Base-by-base conservation (phyloP, 2,329 filamentous ascomycete species). In the Berkeleyomyces basicola region DNA sequence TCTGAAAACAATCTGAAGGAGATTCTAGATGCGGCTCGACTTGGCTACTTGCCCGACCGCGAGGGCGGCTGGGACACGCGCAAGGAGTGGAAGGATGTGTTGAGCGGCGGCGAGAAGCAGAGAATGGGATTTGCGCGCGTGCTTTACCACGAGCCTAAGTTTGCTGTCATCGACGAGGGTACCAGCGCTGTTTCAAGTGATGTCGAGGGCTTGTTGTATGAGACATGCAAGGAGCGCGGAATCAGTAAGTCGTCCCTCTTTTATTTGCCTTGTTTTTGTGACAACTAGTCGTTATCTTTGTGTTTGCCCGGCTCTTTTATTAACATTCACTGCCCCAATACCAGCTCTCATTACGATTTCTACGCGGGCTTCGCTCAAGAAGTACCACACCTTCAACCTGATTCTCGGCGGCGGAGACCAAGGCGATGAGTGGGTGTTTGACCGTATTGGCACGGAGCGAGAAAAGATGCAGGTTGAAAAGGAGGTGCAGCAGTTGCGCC, bases 101-200 rank as follows among this genome's bases (percentile, higher is more conserved):
- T 99, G n/a, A 92, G 87, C 67, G 93, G 93, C 46, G 93, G 93
- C 10, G 93, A 99, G 78, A 99, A 99, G 76, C 93, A 99, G 75
- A 80, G 93, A 31, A 89, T 99, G 82, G 90, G 84, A 0, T 90
- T 99, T 69, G 92, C 95, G 3, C 79, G 93, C 53, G 73, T 99
- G 59, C 77, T 97, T 47, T 99, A 99, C 70, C 93, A 99, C 70
- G 92, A 97, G 75, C 93, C 93, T 14, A 80, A 87, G 65, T 99
- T 95, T 71, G 93, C 90, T 1, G 90, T 99, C 69, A 84, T 99
- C 63, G 93, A 99, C 66, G 93, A 99, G 73, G 92, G 90, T 6
- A 99, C 93, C 0, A 95, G 88, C 65, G 93, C 93, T 0, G 93
- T 97, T 1, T 93, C 87, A 3, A 90, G 86, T 51, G 93, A 99